phyloP scores from a whole-genome alignment of 176 grass and related monocot species.

The Triticum turgidum region DNA sequence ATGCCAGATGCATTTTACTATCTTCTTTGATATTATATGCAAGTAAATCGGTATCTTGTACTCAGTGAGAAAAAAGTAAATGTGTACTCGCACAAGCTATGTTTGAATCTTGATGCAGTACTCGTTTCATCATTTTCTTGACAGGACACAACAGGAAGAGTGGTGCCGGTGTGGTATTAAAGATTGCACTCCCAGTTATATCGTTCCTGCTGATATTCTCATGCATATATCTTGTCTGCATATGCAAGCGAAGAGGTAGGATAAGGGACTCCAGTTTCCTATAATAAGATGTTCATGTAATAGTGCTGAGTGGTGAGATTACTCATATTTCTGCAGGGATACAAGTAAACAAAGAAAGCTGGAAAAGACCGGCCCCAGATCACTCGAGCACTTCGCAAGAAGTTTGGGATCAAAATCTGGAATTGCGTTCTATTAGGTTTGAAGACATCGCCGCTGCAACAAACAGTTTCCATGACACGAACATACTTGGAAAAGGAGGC shows the following conservation, averaged over 20 bases:
- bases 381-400: neutral
- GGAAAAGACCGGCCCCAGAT: neutral
- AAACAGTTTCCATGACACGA: neutral
- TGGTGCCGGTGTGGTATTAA: neutral
- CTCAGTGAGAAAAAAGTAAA: neutral
- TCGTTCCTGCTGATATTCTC: neutral
- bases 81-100: neutral
- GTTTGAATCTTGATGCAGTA: constrained; percentile 1
- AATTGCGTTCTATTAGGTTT: neutral
- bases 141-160: constrained; percentile 8
- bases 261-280: neutral
- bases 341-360: neutral
- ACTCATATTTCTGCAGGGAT: neutral
- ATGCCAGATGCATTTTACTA: neutral
- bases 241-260: constrained; percentile 34
- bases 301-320: neutral
- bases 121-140: neutral
- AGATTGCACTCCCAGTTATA: constrained; percentile 24
- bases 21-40: neutral
- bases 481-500: neutral
- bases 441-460: neutral
- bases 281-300: neutral
- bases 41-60: neutral
- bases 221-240: constrained; percentile 9
- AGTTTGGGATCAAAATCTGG: neutral